Conservation (phyloP, 2,329 filamentous ascomycete species). For the Fusarium chaquense region DNA sequence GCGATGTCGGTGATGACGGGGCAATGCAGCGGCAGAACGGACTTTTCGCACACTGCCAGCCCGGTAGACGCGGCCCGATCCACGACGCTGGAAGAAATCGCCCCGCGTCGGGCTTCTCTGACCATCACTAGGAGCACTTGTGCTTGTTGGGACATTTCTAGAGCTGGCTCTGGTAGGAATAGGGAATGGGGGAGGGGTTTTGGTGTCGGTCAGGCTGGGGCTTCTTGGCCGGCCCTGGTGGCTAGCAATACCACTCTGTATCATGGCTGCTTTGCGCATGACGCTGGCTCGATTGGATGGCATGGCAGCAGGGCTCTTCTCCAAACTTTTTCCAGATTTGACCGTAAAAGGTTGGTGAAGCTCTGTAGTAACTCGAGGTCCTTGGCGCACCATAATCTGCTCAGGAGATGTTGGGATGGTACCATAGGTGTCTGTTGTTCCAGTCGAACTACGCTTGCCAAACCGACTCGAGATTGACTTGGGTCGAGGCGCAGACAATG, state of each 20-base stretch:
- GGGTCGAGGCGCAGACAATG: slow-evolving; percentile 72
- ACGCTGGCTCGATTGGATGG: slow-evolving; percentile 65
- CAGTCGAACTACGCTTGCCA: slow-evolving; percentile 58
- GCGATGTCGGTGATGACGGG: slow-evolving; percentile 64
- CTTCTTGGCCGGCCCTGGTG: slow-evolving; percentile 74
- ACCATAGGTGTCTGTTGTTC: slow-evolving; percentile 47
- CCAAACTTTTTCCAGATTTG: slow-evolving; percentile 53
- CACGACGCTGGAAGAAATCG: slow-evolving; percentile 67
- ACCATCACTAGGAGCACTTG: slow-evolving; percentile 77
- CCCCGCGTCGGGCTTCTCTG: slow-evolving; percentile 79
- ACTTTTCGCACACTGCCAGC: slow-evolving; percentile 81
- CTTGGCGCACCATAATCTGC: slow-evolving; percentile 49
- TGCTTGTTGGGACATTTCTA: slow-evolving; percentile 74
- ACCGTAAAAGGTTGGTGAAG: slow-evolving; percentile 59
- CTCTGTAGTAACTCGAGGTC: slow-evolving; percentile 54
- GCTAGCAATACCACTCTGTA: slow-evolving; percentile 79
- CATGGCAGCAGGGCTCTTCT: slow-evolving; percentile 54
- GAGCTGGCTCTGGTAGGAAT: slow-evolving; percentile 93
- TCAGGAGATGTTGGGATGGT: slow-evolving; percentile 60
- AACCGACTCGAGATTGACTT: slow-evolving; percentile 54
- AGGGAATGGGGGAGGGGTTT: slow-evolving; percentile 87
- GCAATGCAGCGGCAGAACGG: slow-evolving; percentile 82
- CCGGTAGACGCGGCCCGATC: slow-evolving; percentile 62
- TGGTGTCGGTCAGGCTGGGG: slow-evolving; percentile 71
- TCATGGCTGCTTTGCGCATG: slow-evolving; percentile 83